These are phyloP conservation scores for Arthrobotrys sphaeroides DNA, from an alignment of 2,329 filamentous ascomycete species.

Conservation along the genomic window DNA sequence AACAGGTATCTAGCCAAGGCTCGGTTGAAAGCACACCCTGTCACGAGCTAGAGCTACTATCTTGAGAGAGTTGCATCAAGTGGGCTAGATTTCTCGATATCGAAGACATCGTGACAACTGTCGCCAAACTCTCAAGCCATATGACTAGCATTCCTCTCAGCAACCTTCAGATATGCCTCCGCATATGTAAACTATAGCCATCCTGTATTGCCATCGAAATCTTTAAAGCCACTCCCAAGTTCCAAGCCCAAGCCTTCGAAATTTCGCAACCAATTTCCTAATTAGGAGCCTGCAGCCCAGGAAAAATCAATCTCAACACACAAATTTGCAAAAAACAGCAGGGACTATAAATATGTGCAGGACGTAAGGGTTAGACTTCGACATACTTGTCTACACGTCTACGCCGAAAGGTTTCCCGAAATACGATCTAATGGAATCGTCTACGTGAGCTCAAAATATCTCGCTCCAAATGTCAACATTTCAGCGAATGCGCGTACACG, in stretches of 20 bases:
- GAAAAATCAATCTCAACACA: conserved; percentile 43
- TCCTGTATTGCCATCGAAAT: conserved; percentile 7
- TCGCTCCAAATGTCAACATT: conserved; percentile 14
- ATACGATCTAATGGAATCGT: background rate
- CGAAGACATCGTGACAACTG: conserved; percentile 9
- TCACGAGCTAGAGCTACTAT: conserved; percentile 12
- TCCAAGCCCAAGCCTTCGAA: conserved; percentile 28
- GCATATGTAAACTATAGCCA: background rate
- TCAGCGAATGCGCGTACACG: conserved; percentile 44
- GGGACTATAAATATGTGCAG: conserved; percentile 43
- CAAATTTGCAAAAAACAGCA: conserved; percentile 51
- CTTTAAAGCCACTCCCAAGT: conserved; percentile 28
- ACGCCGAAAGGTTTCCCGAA: background rate
- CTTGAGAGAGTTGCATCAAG: conserved; percentile 8
- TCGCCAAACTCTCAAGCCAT: conserved; percentile 12
- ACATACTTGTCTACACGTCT: conserved; percentile 35
- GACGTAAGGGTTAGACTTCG: conserved; percentile 39
- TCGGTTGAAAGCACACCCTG: conserved; percentile 16
- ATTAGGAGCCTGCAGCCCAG: conserved; percentile 25
- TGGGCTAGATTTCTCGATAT: conserved; percentile 9
- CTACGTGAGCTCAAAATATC: background rate
- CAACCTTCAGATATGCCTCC: background rate
- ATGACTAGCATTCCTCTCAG: conserved; percentile 16
- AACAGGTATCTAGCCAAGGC: conserved; percentile 18
- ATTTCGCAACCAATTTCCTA: conserved; percentile 27